phyloP scores from a whole-genome alignment of 2,329 filamentous ascomycete genomes.

The Neoascochyta sp. region DNA sequence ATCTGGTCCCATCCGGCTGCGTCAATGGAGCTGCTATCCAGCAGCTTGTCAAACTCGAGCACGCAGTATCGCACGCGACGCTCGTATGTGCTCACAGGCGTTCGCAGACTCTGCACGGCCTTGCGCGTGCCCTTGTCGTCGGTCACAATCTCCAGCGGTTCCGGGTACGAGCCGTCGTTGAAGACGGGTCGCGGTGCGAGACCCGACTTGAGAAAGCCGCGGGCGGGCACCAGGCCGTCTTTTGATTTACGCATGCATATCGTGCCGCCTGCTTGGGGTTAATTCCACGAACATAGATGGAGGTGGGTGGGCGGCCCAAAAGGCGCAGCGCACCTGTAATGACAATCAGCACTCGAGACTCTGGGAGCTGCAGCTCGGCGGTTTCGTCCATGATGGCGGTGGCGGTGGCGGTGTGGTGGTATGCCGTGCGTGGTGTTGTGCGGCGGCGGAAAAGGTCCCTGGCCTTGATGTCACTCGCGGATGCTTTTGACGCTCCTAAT shows the following conservation, averaged over 20 bases:
- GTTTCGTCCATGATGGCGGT: no score
- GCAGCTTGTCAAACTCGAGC: conserved; percentile 76
- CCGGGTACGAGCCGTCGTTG: conserved; percentile 67
- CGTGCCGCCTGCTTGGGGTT: conserved; percentile 54
- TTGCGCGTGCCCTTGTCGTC: conserved; percentile 48
- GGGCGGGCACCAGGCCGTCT: conserved; percentile 70
- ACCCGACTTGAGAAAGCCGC: conserved; percentile 74
- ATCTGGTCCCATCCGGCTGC: conserved; percentile 83
- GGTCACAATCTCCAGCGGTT: conserved; percentile 54
- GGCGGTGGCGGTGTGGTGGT: no score
- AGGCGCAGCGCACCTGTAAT: conserved; percentile 63
- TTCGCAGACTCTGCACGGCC: conserved; percentile 67
- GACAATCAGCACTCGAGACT: conserved; percentile 81
- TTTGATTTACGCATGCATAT: conserved; percentile 87
- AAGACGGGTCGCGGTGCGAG: conserved; percentile 80
- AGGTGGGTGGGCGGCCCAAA: not conserved
- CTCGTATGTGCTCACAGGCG: conserved; percentile 74
- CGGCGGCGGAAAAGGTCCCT: no score
- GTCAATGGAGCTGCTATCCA: conserved; percentile 88
- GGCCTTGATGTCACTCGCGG: no score
- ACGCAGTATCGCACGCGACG: conserved; percentile 80
- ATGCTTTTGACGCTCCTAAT: no score
- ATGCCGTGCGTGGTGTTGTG: no score
- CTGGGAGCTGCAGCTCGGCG: conserved; percentile 49
- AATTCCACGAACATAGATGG: not conserved